These are phyloP conservation scores for Linnemannia zychae DNA, from an alignment of 192 early-diverging fungal genomes.

Conservation along the genomic window DNA sequence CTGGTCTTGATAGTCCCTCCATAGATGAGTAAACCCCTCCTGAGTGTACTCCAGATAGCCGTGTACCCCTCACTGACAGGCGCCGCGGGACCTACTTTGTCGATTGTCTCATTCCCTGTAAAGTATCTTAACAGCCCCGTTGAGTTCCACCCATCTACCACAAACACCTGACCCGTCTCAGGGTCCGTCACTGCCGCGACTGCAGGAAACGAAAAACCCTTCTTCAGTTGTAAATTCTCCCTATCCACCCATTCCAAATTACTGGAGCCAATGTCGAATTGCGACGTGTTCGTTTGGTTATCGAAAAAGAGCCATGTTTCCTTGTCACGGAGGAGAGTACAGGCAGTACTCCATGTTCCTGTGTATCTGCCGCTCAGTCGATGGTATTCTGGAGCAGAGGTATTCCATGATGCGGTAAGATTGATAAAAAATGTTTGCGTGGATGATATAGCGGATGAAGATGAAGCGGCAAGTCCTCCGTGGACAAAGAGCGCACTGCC, in stretches of 20 bases:
- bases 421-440: constrained; percentile 26
- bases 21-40: constrained; percentile 4
- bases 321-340: neutral
- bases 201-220: neutral
- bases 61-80: neutral
- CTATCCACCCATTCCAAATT: neutral
- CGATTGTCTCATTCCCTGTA: neutral
- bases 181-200: constrained; percentile 9
- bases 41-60: neutral
- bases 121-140: neutral
- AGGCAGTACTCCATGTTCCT: neutral
- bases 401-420: constrained; percentile 4
- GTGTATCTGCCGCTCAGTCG: neutral
- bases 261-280: neutral
- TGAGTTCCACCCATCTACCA: constrained; percentile 8
- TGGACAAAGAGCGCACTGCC: constrained; percentile 23
- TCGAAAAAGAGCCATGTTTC: constrained; percentile 9
- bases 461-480: neutral
- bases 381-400: constrained; percentile 2
- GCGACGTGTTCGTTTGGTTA: neutral
- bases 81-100: neutral
- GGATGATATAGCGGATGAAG: neutral
- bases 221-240: neutral
- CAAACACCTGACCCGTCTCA: constrained; percentile 2
- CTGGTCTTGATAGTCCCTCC: neutral